These are phyloP conservation scores for Fusarium sp. DNA, from an alignment of 2,329 filamentous ascomycete genomes.

Conservation along the genomic window DNA sequence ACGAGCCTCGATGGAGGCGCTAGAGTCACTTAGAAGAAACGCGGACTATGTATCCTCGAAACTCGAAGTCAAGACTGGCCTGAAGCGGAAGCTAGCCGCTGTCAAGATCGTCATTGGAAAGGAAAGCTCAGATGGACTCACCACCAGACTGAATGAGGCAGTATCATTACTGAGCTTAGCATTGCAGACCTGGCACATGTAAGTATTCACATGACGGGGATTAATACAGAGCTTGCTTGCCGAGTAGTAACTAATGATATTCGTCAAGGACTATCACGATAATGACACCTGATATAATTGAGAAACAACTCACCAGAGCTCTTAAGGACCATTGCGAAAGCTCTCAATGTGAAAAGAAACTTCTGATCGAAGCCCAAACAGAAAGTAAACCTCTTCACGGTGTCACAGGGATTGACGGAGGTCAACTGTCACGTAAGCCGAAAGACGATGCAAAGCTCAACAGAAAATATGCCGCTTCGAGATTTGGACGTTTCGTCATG, in stretches of 20 bases:
- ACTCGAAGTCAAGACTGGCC: constrained; percentile 13
- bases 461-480: constrained; percentile 10
- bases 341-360: not conserved
- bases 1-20: constrained; percentile 14
- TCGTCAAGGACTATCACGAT: constrained; percentile 24
- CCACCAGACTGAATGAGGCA: constrained; percentile 19
- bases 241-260: not conserved
- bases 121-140: constrained; percentile 24
- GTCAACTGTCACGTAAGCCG: not conserved
- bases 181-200: constrained; percentile 32
- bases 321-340: not conserved
- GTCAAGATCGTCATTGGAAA: constrained; percentile 35
- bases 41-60: constrained; percentile 21
- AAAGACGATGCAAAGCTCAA: not conserved
- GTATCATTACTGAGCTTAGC: constrained; percentile 30
- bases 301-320: constrained; percentile 3
- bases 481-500: constrained; percentile 17
- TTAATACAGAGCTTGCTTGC: too few relatives aligned
- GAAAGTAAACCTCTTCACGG: not conserved
- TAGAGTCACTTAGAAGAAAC: constrained; percentile 20
- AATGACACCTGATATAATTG: constrained; percentile 26
- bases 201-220: not conserved
- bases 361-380: not conserved
- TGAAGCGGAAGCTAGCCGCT: constrained; percentile 29
- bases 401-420: not conserved